Evolutionary conservation across 768 basidiomycete species (phyloP).

Genomic region (Boletus insuetus): DNA sequence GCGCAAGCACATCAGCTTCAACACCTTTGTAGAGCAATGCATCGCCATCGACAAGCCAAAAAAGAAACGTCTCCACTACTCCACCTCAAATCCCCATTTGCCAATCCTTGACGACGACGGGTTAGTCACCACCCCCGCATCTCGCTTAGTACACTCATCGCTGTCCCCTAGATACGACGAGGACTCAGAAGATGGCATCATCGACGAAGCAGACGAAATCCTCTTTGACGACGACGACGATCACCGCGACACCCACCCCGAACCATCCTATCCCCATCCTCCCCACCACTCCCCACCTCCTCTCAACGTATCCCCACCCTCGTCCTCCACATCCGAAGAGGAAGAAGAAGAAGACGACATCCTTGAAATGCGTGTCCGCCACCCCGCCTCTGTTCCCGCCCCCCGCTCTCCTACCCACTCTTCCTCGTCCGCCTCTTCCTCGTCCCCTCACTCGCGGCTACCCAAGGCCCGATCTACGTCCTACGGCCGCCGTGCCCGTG

Average conservation of each 20-base stretch:
- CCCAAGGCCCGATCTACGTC: constrained; percentile 33
- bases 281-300: constrained; percentile 23
- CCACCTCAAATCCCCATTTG: constrained; percentile 21
- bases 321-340: constrained; percentile 38
- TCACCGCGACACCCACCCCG: constrained; percentile 13
- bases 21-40: constrained; percentile 96
- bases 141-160: background rate
- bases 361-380: constrained; percentile 59
- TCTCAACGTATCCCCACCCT: constrained; percentile 24
- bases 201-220: constrained; percentile 46
- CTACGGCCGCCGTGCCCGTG: constrained; percentile 18
- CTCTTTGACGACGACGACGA: constrained; percentile 26
- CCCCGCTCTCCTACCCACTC: constrained; percentile 42
- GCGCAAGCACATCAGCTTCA: constrained; percentile 94
- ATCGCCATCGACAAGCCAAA: constrained; percentile 84
- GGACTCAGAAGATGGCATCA: constrained; percentile 57
- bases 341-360: constrained; percentile 50
- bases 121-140: constrained; percentile 38
- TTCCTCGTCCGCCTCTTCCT: constrained; percentile 24
- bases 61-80: constrained; percentile 20
- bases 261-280: constrained; percentile 17
- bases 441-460: constrained; percentile 24
- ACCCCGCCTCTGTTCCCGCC: constrained; percentile 13
- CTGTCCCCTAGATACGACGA: constrained; percentile 56
- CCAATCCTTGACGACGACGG: constrained; percentile 54